Base-by-base conservation (phyloP, 768 basidiomycete species). In the Phaeotremella fagi region DNA sequence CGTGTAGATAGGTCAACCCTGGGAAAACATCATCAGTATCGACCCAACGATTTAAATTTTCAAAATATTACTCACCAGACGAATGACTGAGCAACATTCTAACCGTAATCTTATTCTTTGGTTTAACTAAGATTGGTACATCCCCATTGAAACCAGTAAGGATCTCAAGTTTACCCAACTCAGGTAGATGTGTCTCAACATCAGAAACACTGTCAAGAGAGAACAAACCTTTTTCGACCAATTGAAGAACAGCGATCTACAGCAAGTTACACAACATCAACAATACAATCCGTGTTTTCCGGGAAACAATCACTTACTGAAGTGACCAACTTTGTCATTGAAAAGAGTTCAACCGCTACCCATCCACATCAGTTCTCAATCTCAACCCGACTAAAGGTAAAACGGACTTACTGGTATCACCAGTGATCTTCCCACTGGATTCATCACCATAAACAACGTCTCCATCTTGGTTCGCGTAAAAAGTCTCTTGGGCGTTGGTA, bases 61-160 rank as follows among this genome's bases (percentile, higher is more conserved):
- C 33, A 37, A 9, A 48, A 25, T n/a, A 24, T 3, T 4, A 45
- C 66, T 23, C 24, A 70, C 72, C 72, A 16, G 68, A 58, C 4
- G 65, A 64, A 52, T 75, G 73, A 16, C 53, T 62, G 47, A 73
- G 52, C 43, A 75, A 56, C 65, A 63, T 61, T 53, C 64, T 44
- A 26, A 71, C 41, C 3, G 72, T 73, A 28, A 69, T 55, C n/a
- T 56, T 56, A 4, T 54, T 63, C 36, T 55, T 54, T 16, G 64
- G 52, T 22, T 63, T 56, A 5, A 45, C 59, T 20, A 63, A 43
- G 0, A 56, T 26, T 1, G 60, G 52, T 27, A 60, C 43, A 16
- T 57, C 62, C 16, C 68, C 50, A 6, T 54, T 51, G 33, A 61
- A 68, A 4, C 71, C 66, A 15, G 53, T 59, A 15, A 70, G 24